These are phyloP conservation scores for Chaetoscypha palmicola DNA, from an alignment of 2,329 filamentous ascomycete genomes.

Conservation along the genomic window DNA sequence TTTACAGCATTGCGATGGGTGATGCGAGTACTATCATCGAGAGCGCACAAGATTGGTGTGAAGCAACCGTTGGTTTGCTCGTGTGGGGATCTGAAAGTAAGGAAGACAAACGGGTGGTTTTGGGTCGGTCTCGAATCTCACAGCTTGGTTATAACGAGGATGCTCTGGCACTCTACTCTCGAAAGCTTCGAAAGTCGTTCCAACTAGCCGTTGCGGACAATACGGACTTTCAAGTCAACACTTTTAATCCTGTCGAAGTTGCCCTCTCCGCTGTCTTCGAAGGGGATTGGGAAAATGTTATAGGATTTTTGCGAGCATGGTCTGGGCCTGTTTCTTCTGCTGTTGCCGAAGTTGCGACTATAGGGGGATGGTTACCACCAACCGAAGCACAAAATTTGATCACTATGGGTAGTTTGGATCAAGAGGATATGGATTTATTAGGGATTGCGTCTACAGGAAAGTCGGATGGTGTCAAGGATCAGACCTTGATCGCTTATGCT, in stretches of 20 bases:
- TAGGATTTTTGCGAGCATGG: constrained; percentile 70
- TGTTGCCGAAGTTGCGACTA: constrained; percentile 75
- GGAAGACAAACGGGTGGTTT: constrained; percentile 35
- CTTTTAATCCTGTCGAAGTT: constrained; percentile 69
- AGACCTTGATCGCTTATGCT: constrained; percentile 71
- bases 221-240: constrained; percentile 71
- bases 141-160: constrained; percentile 33
- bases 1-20: constrained; percentile 78
- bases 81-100: constrained; percentile 90
- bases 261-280: constrained; percentile 77
- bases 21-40: constrained; percentile 67
- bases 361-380: constrained; percentile 73
- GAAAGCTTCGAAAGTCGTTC: constrained; percentile 65
- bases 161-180: constrained; percentile 61
- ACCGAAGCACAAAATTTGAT: constrained; percentile 47
- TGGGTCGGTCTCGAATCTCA: constrained; percentile 22
- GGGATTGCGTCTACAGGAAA: constrained; percentile 56
- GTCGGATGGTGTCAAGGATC: constrained; percentile 65
- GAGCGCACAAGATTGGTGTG: constrained; percentile 82
- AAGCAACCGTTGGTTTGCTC: constrained; percentile 75
- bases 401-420: constrained; percentile 58
- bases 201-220: constrained; percentile 55
- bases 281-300: constrained; percentile 68
- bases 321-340: constrained; percentile 73
- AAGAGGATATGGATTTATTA: constrained; percentile 78